Evolutionary conservation across 2,329 filamentous ascomycete species (phyloP).

Genomic region (Cladosporium austrohemisphaericum): DNA sequence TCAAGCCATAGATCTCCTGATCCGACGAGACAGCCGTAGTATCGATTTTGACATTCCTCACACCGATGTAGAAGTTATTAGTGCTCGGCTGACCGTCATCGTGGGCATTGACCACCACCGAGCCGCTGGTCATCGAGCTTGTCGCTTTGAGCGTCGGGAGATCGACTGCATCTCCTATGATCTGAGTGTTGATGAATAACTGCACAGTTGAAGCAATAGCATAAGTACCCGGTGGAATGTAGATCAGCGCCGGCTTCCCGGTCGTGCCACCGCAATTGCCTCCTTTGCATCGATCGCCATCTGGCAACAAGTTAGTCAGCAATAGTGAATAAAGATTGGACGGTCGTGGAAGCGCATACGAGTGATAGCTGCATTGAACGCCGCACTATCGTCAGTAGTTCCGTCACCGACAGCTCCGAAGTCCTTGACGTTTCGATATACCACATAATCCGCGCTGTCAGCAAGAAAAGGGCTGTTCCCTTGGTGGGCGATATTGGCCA

Average conservation of each 20-base stretch:
- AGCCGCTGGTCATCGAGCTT: slow-evolving; percentile 4
- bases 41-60: slow-evolving; percentile 30
- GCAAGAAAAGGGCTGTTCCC: slow-evolving; percentile 62
- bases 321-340: slow-evolving; percentile 20
- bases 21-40: slow-evolving; percentile 21
- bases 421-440: slow-evolving; percentile 47
- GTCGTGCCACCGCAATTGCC: slow-evolving; percentile 57
- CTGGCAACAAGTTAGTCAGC: slow-evolving; percentile 23
- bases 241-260: slow-evolving; percentile 53
- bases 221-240: slow-evolving; percentile 27
- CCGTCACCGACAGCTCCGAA: slow-evolving; percentile 54
- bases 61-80: slow-evolving; percentile 29
- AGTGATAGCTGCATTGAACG: slow-evolving; percentile 79
- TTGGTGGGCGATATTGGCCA: slow-evolving; percentile 64
- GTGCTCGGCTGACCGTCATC: slow-evolving; percentile 16
- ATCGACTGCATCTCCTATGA: slow-evolving; percentile 72
- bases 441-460: slow-evolving; percentile 54
- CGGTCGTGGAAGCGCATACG: no score
- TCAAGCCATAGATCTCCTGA: slow-evolving; percentile 22
- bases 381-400: slow-evolving; percentile 76
- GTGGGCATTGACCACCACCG: slow-evolving; percentile 1
- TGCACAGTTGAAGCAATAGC: slow-evolving; percentile 72
- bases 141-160: slow-evolving; percentile 64
- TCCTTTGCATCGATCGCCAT: slow-evolving; percentile 43
- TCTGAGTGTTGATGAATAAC: slow-evolving; percentile 86